Base-by-base conservation (phyloP, 1,284 basidiomycete species). In the Apiotrichum mycotoxinovorans region DNA sequence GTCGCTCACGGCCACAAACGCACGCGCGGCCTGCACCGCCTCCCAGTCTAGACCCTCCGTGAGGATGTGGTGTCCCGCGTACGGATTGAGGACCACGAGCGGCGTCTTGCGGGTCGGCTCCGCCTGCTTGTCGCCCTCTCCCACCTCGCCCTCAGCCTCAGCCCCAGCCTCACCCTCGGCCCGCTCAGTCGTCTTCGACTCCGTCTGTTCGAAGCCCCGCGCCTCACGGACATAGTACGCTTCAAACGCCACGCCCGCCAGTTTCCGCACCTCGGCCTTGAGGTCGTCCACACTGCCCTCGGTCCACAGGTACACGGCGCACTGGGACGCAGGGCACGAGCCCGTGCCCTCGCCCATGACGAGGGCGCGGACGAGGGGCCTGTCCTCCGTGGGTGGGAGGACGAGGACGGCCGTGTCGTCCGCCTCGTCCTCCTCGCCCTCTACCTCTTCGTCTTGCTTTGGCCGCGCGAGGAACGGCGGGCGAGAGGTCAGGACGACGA, bases 331-430 rank as follows among this genome's bases (percentile, higher is more conserved):
- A 0, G 95, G 95, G 54, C 90, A 85, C 10, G 89, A 87, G 76
- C 94, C 84, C 1, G 88, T 91, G 11, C 86, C 88, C 68, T 89
- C 85, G 9, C 94, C 95, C 41, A 87, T 87, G 50, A 91, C 78
- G 49, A 94, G 76, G 0, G 82, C 85, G 48, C 86, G 85, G 2
- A 87, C 89, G 1, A 87, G 74, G 1, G 74, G 77, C 0, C 71
- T 57, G 2, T 86, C 67, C 1, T 81, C 82, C 0, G 78, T 79
- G 0, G 94, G 92, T 0, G 93, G 91, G 63, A 96, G 92, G 5
- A 96, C 82, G 11, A 94, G 67, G 3, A 95, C 73, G 1, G 84
- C 84, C 11, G 87, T 87, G 68, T 92, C 89, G 22, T 86, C 74
- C 10, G 74, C 65, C 30, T 65, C 64, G 8, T 64, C 66, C 22